Conservation (phyloP, 768 basidiomycete genomes). For the Lentinula guzmanii region DNA sequence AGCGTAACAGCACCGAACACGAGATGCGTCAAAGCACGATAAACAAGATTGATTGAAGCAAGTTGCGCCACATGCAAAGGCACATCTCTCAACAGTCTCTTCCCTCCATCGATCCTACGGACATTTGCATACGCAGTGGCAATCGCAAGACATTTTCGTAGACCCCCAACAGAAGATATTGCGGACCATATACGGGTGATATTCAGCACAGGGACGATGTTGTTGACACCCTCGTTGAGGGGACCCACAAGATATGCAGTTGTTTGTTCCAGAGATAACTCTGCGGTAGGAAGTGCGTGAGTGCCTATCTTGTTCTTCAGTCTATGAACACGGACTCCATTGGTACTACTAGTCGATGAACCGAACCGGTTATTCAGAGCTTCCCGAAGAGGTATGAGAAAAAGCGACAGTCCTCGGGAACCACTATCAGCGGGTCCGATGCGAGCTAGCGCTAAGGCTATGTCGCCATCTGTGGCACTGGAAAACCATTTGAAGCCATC, state of each 20-base stretch:
- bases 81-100: constrained; percentile 42
- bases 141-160: constrained; percentile 60
- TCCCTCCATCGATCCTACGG: constrained; percentile 48
- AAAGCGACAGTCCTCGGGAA: constrained; percentile 65
- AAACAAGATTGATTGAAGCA: constrained; percentile 52
- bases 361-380: constrained; percentile 42
- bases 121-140: constrained; percentile 60
- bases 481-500: constrained; percentile 85
- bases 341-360: constrained; percentile 39
- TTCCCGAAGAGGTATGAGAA: constrained; percentile 61
- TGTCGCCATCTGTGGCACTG: constrained; percentile 71
- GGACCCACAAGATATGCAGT: constrained; percentile 60
- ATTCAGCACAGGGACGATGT: constrained; percentile 66
- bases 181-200: constrained; percentile 68
- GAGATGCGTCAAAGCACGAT: constrained; percentile 62
- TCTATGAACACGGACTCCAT: constrained; percentile 65
- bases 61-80: constrained; percentile 63
- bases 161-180: constrained; percentile 43
- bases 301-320: constrained; percentile 80
- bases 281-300: constrained; percentile 67
- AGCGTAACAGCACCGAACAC: constrained; percentile 52
- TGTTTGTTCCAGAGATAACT: constrained; percentile 55
- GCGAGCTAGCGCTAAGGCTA: constrained; percentile 68
- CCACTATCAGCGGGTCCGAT: constrained; percentile 53
- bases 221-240: constrained; percentile 55